phyloP scores from a whole-genome alignment of 495 filamentous ascomycete species.

The Penicillium desertorum region DNA sequence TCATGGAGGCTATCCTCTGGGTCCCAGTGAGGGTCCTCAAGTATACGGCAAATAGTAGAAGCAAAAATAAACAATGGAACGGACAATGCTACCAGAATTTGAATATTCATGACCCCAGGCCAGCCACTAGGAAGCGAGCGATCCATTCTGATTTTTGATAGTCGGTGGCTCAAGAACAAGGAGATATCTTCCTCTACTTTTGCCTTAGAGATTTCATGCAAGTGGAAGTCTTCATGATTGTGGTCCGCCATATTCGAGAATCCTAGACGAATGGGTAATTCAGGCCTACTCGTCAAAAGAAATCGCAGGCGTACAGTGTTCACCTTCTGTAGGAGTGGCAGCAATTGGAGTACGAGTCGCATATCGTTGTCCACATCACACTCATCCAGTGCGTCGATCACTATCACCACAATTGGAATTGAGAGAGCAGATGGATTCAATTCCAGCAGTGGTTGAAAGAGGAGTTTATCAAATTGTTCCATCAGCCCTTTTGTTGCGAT shows the following conservation, averaged over 20 bases:
- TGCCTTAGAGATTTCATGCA: slow-evolving; percentile 17
- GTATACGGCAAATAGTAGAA: slow-evolving; percentile 32
- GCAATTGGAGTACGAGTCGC: slow-evolving; percentile 25
- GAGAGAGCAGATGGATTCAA: no score
- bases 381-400: neutral
- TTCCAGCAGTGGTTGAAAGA: no score
- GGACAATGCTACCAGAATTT: slow-evolving; percentile 14
- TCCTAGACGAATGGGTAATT: slow-evolving; percentile 39
- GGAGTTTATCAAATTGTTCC: no score
- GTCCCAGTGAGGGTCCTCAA: slow-evolving; percentile 15
- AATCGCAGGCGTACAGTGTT: slow-evolving; percentile 16
- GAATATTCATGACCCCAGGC: slow-evolving; percentile 32
- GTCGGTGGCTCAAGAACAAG: slow-evolving; percentile 18
- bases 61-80: slow-evolving; percentile 33
- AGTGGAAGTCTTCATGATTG: slow-evolving; percentile 2
- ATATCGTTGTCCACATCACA: neutral
- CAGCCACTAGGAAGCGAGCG: slow-evolving; percentile 22
- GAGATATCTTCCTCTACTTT: slow-evolving; percentile 27
- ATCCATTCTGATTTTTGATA: slow-evolving; percentile 15
- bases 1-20: slow-evolving; percentile 17
- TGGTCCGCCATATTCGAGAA: slow-evolving; percentile 13
- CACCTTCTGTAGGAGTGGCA: slow-evolving; percentile 15
- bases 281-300: slow-evolving; percentile 46
- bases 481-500: no score
- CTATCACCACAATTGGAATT: neutral